A percentile compares a stretch with the other conserved stretches of the same genome.
These are phyloP conservation scores for Mucuna pruriens DNA, from an alignment of 306 rosid genomes.

Conservation along the genomic window DNA sequence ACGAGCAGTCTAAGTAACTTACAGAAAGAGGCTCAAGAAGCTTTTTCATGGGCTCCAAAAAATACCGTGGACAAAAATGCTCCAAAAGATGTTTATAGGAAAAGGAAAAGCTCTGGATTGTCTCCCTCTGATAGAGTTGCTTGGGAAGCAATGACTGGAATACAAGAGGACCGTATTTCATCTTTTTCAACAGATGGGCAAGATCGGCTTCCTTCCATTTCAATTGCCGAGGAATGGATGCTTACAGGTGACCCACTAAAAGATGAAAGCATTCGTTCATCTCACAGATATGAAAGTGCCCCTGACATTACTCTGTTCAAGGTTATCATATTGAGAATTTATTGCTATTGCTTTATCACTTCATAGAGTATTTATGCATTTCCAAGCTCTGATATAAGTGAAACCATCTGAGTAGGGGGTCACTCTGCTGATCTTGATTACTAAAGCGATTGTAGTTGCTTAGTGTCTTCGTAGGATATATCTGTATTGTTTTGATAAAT, in stretches of 20 bases:
- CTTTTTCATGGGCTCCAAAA: slow-evolving; percentile 96
- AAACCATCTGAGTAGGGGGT: neutral
- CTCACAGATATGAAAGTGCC: slow-evolving; percentile 93
- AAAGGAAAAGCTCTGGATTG: slow-evolving; percentile 96
- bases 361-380: slow-evolving; percentile 22
- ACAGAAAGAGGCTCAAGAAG: slow-evolving; percentile 96
- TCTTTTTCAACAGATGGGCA: slow-evolving; percentile 86
- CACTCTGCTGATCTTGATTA: slow-evolving; percentile 14
- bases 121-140: slow-evolving; percentile 90
- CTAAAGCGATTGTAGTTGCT: slow-evolving; percentile 9
- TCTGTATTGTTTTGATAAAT: slow-evolving; percentile 30
- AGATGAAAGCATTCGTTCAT: slow-evolving; percentile 77
- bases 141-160: slow-evolving; percentile 99
- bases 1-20: slow-evolving; percentile 88
- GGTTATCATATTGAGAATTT: slow-evolving; percentile 50
- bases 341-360: slow-evolving; percentile 13
- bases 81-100: slow-evolving; percentile 86
- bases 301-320: slow-evolving; percentile 93
- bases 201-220: slow-evolving; percentile 87
- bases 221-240: slow-evolving; percentile 97
- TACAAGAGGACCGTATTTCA: slow-evolving; percentile 87
- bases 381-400: slow-evolving; percentile 15
- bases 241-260: slow-evolving; percentile 80
- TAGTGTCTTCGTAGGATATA: neutral
- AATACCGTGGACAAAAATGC: slow-evolving; percentile 73